These are phyloP conservation scores for Gynandropsis gynandra DNA, from an alignment of 345 rosid genomes.

Conservation along the genomic window DNA sequence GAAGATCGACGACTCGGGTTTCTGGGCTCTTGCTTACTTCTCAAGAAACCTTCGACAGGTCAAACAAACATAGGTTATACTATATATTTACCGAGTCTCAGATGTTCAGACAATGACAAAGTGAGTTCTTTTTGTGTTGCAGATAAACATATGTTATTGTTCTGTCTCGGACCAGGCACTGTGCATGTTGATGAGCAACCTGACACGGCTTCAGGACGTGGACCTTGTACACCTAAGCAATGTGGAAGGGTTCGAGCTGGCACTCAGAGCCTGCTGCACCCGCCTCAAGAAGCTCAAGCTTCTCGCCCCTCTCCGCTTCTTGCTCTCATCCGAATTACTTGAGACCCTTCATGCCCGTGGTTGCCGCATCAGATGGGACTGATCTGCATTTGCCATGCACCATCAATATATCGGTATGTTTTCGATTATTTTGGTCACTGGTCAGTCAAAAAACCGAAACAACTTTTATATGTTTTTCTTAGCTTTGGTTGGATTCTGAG, in stretches of 20 bases:
- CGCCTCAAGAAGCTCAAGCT: slow-evolving; percentile 84
- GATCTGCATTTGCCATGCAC: background rate
- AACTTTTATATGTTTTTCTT: too few species aligned
- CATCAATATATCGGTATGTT: too few species aligned
- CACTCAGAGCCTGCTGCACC: slow-evolving; percentile 51
- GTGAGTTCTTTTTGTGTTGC: slow-evolving; percentile 21
- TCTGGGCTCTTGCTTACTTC: slow-evolving; percentile 62
- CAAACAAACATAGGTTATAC: slow-evolving; percentile 7
- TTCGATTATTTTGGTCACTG: too few species aligned
- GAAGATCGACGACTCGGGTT: slow-evolving; percentile 67
- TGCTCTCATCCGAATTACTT: slow-evolving; percentile 61
- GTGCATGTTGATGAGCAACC: slow-evolving; percentile 72
- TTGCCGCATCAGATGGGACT: slow-evolving; percentile 81
- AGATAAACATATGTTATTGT: slow-evolving; percentile 80
- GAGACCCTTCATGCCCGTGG: slow-evolving; percentile 61
- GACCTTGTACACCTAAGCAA: slow-evolving; percentile 62
- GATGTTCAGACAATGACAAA: background rate
- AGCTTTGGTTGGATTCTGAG: too few species aligned
- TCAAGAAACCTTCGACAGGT: slow-evolving; percentile 82
- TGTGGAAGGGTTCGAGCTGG: slow-evolving; percentile 73
- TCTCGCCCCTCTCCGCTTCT: slow-evolving; percentile 50
- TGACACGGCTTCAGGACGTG: slow-evolving; percentile 78
- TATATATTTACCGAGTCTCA: background rate
- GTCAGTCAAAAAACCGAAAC: too few species aligned
- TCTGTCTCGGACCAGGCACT: slow-evolving; percentile 32